These are phyloP conservation scores for Leishmania turanica DNA, from an alignment of 208 protist species.

Conservation along the genomic window DNA sequence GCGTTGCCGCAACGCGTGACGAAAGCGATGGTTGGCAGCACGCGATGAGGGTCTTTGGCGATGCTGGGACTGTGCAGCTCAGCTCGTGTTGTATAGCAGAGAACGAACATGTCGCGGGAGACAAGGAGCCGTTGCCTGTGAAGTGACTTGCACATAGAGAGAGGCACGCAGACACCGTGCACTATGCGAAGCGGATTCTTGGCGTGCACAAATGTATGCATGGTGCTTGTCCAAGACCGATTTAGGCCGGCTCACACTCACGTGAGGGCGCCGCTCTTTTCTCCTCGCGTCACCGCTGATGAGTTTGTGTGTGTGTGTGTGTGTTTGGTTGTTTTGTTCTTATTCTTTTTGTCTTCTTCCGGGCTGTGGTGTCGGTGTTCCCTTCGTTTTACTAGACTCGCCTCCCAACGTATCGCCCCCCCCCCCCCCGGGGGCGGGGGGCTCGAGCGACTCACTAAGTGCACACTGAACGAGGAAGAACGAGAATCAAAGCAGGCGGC, in stretches of 20 bases:
- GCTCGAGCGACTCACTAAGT: not conserved
- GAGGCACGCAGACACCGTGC: no score
- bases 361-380: not conserved
- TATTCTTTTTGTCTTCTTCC: not conserved
- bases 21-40: no score
- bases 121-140: no score
- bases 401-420: not conserved
- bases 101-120: no score
- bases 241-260: not conserved
- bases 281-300: not conserved
- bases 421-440: no score
- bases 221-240: not conserved
- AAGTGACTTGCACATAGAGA: no score
- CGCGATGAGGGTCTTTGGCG: no score
- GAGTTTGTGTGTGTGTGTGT: no score
- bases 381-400: not conserved
- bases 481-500: not conserved
- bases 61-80: no score
- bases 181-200: no score
- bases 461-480: not conserved
- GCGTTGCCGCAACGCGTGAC: no score
- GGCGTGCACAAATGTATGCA: not conserved
- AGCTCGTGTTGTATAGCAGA: no score
- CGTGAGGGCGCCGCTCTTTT: not conserved
- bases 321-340: not conserved